Evolutionary conservation across 169 alveolate genomes (phyloP), one percentile per base, ranked within the genome.

Genomic region (Plasmodium relictum): DNA sequence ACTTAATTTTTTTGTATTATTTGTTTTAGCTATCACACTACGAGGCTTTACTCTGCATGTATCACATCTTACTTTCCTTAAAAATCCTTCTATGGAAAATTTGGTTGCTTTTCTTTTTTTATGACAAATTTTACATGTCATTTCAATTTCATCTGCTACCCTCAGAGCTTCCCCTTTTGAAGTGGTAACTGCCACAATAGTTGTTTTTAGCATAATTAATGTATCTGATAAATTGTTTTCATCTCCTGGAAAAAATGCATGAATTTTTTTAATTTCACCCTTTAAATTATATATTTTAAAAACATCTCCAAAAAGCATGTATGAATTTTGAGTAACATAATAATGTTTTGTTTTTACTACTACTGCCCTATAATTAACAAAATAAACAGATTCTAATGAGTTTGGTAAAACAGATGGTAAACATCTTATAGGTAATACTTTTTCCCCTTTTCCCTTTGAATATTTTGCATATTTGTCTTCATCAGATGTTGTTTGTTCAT

Each of bases 21-120:
- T 71, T 12, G n/a, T 74, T 44, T 74, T 74, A 65, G 45, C 44
- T 14, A 74, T 74, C 24, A 44, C 6, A 62, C 39, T 61, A 50
- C 59, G 31, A 24, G 88, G 88, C 62, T 74, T 74, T 0, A 74
- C 88, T 62, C 88, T 74, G 20, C 88, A 74, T 0, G 88, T 74
- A 6, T 74, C 88, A 74, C 88, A 74, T 66, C 88, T 18, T 2
- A 74, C 88, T 18, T 74, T 74, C 26, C 88, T 22, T 63, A 74
- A 42, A 66, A 74, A 74, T 1, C 88, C 88, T 37, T 74, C 88
- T 44, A 74, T 74, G 2, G 88, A 74, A 22, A 74, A 74, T 52
- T 74, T 74, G n/a, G 88, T 74, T 9, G 88, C 88, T 52, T 74
- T 74, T 52, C 88, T 74, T 66, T 74, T 74, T 26, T 74, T 74